Evolutionary conservation across 768 basidiomycete species (phyloP).

Genomic region (Erythrobasidium yunnanense): DNA sequence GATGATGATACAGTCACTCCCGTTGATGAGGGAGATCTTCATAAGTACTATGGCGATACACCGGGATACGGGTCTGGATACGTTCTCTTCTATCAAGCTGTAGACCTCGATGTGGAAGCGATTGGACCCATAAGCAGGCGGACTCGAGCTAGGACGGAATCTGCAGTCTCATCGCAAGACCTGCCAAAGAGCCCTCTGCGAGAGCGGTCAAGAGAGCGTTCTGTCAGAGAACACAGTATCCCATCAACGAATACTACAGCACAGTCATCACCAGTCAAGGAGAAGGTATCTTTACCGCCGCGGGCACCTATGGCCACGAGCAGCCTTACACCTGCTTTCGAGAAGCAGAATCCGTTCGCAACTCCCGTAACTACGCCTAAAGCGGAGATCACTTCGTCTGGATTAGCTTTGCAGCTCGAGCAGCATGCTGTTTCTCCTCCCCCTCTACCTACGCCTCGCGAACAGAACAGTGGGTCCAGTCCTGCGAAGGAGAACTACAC

Average conservation of each 20-base stretch:
- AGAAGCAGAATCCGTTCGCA: slow-evolving; percentile 4
- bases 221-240: too few species aligned
- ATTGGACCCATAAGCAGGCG: slow-evolving; percentile 41
- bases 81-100: slow-evolving; percentile 92
- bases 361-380: not conserved
- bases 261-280: too few species aligned
- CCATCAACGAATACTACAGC: too few species aligned
- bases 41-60: slow-evolving; percentile 82
- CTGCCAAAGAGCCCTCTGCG: too few species aligned
- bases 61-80: slow-evolving; percentile 72
- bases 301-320: not conserved
- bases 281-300: too few species aligned
- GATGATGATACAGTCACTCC: slow-evolving; percentile 88
- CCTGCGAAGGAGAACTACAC: too few species aligned
- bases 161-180: too few species aligned
- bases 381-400: not conserved
- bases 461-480: too few species aligned
- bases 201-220: too few species aligned
- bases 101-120: slow-evolving; percentile 62
- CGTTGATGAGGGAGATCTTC: slow-evolving; percentile 78
- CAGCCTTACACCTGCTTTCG: not conserved
- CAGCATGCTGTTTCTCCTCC: too few species aligned
- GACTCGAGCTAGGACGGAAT: not conserved
- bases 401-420: not conserved
- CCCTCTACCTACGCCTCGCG: not conserved